These are phyloP conservation scores for Daldinia loculata DNA, from an alignment of 495 filamentous ascomycete genomes.

Conservation along the genomic window DNA sequence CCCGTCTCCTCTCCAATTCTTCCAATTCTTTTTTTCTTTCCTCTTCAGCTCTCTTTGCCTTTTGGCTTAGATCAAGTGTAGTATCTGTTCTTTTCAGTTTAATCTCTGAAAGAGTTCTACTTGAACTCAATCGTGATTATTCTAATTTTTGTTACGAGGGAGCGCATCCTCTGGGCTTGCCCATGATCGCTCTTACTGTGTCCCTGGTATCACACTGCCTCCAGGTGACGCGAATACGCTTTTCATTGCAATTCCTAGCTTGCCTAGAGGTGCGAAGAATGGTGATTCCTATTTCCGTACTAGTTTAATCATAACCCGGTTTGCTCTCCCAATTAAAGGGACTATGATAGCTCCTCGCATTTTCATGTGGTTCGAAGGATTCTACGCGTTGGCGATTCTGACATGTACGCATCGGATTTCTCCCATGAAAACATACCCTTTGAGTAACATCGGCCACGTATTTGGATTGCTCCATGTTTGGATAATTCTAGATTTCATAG, in stretches of 20 bases:
- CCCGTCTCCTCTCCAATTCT: neutral
- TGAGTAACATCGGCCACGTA: conserved; percentile 34
- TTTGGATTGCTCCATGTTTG: conserved; percentile 12
- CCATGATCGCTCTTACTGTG: conserved; percentile 76
- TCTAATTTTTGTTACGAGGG: conserved; percentile 74
- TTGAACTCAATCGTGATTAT: conserved; percentile 81
- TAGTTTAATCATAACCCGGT: neutral
- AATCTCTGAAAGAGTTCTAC: conserved; percentile 76
- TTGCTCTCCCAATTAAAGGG: neutral
- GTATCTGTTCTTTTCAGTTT: conserved; percentile 99
- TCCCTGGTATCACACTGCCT: conserved; percentile 89
- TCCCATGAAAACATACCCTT: conserved; percentile 15
- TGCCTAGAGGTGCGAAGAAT: conserved; percentile 70
- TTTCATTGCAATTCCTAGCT: conserved; percentile 65
- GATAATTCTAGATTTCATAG: conserved; percentile 11
- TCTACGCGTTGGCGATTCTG: neutral
- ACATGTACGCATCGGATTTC: conserved; percentile 3
- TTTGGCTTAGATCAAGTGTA: conserved; percentile 98
- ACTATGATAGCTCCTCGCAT: neutral
- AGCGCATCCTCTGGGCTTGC: conserved; percentile 80
- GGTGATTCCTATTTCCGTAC: conserved; percentile 29
- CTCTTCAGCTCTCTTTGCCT: conserved; percentile 63
- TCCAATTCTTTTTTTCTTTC: conserved; percentile 39
- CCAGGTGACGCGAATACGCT: conserved; percentile 77
- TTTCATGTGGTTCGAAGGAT: conserved; percentile 6